Conservation (phyloP, 225 moss, liverwort and hornwort genomes). For the Sphagnum contortum region DNA sequence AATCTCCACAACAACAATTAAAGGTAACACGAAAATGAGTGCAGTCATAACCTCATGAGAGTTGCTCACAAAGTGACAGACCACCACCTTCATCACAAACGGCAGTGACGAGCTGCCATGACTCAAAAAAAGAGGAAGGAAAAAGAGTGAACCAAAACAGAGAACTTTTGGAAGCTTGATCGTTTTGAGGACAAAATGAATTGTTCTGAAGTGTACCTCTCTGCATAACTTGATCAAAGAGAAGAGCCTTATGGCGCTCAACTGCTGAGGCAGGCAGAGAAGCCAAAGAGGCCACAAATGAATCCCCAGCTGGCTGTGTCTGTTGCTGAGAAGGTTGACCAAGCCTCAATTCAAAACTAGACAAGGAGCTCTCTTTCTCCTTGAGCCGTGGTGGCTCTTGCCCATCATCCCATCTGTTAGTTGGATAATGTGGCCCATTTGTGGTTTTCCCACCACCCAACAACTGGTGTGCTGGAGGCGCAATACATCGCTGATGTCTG, state of each 20-base stretch:
- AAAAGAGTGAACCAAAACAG: no score
- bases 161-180: no score
- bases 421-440: conserved; percentile 28
- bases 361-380: conserved; percentile 58
- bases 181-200: no score
- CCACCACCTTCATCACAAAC: no score
- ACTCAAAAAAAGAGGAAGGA: no score
- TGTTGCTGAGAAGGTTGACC: conserved; percentile 89
- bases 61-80: no score
- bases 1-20: no score
- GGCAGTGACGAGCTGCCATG: no score
- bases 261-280: conserved; percentile 31
- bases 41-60: no score
- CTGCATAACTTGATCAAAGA: conserved; percentile 47
- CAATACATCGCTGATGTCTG: conserved; percentile 38
- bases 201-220: conserved; percentile 31
- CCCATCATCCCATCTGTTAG: conserved; percentile 31
- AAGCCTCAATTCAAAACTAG: conserved; percentile 80
- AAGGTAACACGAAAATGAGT: no score
- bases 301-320: conserved; percentile 45
- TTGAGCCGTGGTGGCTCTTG: conserved; percentile 31
- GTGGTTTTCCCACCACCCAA: conserved; percentile 20
- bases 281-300: conserved; percentile 33
- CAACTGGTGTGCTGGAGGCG: conserved; percentile 31
- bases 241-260: conserved; percentile 35